Evolutionary conservation across 164 flowering plant species (phyloP).

Genomic region (Taxillus chinensis): DNA sequence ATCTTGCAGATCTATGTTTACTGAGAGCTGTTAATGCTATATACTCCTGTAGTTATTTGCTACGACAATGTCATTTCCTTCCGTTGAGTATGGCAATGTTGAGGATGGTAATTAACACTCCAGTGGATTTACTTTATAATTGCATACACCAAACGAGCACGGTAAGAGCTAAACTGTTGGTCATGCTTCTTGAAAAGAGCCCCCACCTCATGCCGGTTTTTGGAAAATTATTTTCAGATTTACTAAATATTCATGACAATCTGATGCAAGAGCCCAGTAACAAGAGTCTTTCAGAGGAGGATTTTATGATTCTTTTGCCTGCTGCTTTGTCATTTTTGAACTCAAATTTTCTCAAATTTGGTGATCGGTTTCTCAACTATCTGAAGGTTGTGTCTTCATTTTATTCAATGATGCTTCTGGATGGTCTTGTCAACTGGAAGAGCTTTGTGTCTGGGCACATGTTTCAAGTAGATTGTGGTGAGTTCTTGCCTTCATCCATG

Average conservation of each 20-base stretch:
- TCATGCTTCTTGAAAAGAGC: conserved; percentile 46
- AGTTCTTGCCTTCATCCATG: conserved; percentile 29
- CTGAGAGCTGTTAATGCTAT: conserved; percentile 43
- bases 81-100: conserved; percentile 31
- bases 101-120: conserved; percentile 42
- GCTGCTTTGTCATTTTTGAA: conserved; percentile 45
- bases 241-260: conserved; percentile 15
- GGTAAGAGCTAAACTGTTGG: conserved; percentile 45
- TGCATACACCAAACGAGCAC: conserved; percentile 36
- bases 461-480: conserved; percentile 40
- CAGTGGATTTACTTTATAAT: conserved; percentile 40
- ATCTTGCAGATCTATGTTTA: conserved; percentile 53
- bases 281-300: conserved; percentile 33
- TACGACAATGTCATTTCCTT: conserved; percentile 20
- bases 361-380: conserved; percentile 20
- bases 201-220: conserved; percentile 55
- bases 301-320: conserved; percentile 71
- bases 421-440: conserved; percentile 59
- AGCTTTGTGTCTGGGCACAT: conserved; percentile 34
- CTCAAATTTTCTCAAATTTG: conserved; percentile 25
- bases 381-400: conserved; percentile 24
- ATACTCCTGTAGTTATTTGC: conserved; percentile 18
- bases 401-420: conserved; percentile 48
- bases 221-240: conserved; percentile 35
- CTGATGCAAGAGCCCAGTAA: conserved; percentile 8